Conservation (phyloP, 1,284 basidiomycete species). For the Boletus sp. region DNA sequence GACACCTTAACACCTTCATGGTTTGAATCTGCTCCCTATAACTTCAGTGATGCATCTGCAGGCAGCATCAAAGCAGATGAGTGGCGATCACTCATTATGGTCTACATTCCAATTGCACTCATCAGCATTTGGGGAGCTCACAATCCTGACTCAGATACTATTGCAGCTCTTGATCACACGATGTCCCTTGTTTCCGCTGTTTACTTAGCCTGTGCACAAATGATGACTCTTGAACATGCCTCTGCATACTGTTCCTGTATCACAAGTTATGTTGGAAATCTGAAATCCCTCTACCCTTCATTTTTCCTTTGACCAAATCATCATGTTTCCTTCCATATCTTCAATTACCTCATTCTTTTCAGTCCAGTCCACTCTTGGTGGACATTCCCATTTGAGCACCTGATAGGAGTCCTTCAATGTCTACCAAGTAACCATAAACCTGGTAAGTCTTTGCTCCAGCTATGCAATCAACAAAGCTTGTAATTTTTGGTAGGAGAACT, state of each 20-base stretch:
- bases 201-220: slow-evolving; percentile 6
- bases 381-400: slow-evolving; percentile 34
- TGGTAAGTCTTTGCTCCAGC: slow-evolving; percentile 19
- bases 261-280: not conserved
- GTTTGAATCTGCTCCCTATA: too few species aligned
- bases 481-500: too few species aligned
- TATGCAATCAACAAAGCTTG: too few species aligned
- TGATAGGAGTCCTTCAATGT: slow-evolving; percentile 36
- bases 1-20: too few species aligned
- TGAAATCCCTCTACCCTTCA: slow-evolving; percentile 18
- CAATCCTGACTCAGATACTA: not conserved
- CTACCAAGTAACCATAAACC: slow-evolving; percentile 34
- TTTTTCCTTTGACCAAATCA: slow-evolving; percentile 29
- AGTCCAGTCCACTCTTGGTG: slow-evolving; percentile 39
- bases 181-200: slow-evolving; percentile 17
- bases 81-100: slow-evolving; percentile 11
- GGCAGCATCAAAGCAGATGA: too few species aligned
- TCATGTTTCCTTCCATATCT: slow-evolving; percentile 37
- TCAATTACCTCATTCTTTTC: slow-evolving; percentile 30
- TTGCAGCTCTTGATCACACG: slow-evolving; percentile 6
- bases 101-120: slow-evolving; percentile 36
- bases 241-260: slow-evolving; percentile 4
- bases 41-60: too few species aligned
- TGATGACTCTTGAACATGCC: not conserved
- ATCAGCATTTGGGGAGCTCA: slow-evolving; percentile 10